These are phyloP conservation scores for Diaporthe eres DNA, from an alignment of 2,329 filamentous ascomycete species.

Conservation along the genomic window DNA sequence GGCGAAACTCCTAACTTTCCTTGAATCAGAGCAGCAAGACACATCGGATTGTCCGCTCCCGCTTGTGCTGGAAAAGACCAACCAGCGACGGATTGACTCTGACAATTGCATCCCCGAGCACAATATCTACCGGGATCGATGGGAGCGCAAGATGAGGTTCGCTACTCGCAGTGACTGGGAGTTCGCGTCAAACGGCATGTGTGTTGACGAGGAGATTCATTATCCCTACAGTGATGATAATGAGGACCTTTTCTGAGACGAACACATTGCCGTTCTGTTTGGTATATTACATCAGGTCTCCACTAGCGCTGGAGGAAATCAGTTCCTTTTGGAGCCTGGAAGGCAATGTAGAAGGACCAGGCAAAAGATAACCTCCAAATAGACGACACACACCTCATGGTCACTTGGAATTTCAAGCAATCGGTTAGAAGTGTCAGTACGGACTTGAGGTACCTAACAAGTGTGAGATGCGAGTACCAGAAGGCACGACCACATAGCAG, in stretches of 20 bases:
- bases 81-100: background rate
- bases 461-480: no score
- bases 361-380: no score
- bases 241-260: background rate
- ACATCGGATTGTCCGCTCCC: background rate
- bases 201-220: background rate
- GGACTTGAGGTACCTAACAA: no score
- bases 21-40: background rate
- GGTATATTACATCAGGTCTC: background rate
- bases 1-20: background rate
- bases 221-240: background rate
- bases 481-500: no score
- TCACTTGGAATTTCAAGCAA: no score
- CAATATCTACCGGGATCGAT: slow-evolving; percentile 18
- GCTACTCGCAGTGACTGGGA: background rate
- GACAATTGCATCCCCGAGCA: slow-evolving; percentile 16
- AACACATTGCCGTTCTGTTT: background rate
- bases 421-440: no score
- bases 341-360: no score
- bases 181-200: background rate
- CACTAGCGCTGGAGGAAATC: no score
- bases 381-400: no score
- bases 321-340: no score
- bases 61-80: background rate
- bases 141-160: slow-evolving; percentile 18